A percentile compares a stretch with the other conserved stretches of the same genome.
These are phyloP conservation scores for Calonectria crousiana DNA, from an alignment of 2,329 filamentous ascomycete species.

Conservation along the genomic window DNA sequence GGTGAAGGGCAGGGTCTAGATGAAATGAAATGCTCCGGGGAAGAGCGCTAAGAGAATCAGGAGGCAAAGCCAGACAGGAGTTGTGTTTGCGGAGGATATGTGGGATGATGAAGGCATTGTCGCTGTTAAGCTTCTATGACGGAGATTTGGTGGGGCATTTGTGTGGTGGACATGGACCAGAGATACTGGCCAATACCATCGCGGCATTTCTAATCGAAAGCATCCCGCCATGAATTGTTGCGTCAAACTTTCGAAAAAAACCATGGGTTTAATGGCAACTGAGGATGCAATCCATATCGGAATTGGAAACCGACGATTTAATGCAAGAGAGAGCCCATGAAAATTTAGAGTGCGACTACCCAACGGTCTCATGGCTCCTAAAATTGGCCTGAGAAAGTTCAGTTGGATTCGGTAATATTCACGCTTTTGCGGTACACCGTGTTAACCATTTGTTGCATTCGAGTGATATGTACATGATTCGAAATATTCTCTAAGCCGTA, in stretches of 20 bases:
- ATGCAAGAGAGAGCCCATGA: neutral
- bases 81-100: constrained; percentile 53
- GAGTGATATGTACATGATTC: constrained; percentile 41
- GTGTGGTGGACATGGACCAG: constrained; percentile 6
- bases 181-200: constrained; percentile 29
- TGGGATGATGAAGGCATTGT: constrained; percentile 57
- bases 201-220: constrained; percentile 34
- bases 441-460: constrained; percentile 40
- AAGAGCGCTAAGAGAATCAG: constrained; percentile 65
- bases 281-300: neutral
- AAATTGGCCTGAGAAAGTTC: neutral
- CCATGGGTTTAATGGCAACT: neutral
- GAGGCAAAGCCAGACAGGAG: constrained; percentile 57
- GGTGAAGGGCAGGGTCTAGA: constrained; percentile 62
- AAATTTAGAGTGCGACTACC: neutral
- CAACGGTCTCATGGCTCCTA: neutral
- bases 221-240: neutral
- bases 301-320: neutral
- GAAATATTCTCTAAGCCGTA: constrained; percentile 24
- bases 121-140: constrained; percentile 39
- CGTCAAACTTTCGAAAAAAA: neutral
- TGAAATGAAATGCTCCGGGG: constrained; percentile 63
- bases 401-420: neutral
- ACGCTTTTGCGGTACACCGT: neutral
- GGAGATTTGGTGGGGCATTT: constrained; percentile 42